A percentile compares a stretch with the other conserved stretches of the same genome.
Evolutionary conservation across 73 alveolate genomes (phyloP).

Genomic region (Uronychia binucleata): DNA sequence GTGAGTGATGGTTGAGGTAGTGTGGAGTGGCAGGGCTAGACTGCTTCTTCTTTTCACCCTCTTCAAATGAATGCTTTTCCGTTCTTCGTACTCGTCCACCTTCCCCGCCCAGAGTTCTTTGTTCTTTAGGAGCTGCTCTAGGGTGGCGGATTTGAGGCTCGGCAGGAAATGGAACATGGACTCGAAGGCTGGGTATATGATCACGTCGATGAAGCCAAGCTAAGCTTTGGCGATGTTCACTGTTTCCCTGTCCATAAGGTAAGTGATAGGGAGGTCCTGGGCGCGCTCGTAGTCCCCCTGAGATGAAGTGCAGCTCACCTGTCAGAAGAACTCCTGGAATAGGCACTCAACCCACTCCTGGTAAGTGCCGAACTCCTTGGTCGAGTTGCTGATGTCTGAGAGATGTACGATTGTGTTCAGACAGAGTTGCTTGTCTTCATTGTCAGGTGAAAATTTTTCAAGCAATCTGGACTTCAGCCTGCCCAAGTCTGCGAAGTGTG

Average conservation of each 20-base stretch:
- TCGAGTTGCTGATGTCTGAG: conserved; percentile 54
- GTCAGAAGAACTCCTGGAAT: conserved; percentile 51
- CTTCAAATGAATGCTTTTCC: too few species aligned
- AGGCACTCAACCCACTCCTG: conserved; percentile 44
- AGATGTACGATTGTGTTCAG: conserved; percentile 31
- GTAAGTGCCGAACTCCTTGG: conserved; percentile 25
- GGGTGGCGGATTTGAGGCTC: neutral
- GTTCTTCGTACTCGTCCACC: conserved; percentile 43
- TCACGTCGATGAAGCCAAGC: conserved; percentile 92
- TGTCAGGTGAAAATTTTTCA: conserved; percentile 54
- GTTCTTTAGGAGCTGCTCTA: conserved; percentile 20
- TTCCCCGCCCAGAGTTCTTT: conserved; percentile 35
- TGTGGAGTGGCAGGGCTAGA: too few species aligned
- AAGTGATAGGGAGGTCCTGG: conserved; percentile 79
- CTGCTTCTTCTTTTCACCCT: too few species aligned
- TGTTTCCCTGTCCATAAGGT: conserved; percentile 92
- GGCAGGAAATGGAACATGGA: conserved; percentile 52
- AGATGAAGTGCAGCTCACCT: conserved; percentile 43
- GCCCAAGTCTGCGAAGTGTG: conserved; percentile 21
- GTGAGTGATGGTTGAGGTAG: too few species aligned
- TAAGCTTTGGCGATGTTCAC: conserved; percentile 86
- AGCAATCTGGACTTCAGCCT: neutral
- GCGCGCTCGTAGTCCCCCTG: conserved; percentile 93
- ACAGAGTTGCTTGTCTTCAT: conserved; percentile 28
- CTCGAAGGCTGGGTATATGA: conserved; percentile 80